phyloP scores from a whole-genome alignment of 192 early-diverging fungal genomes.

The Physocladia obscura region DNA sequence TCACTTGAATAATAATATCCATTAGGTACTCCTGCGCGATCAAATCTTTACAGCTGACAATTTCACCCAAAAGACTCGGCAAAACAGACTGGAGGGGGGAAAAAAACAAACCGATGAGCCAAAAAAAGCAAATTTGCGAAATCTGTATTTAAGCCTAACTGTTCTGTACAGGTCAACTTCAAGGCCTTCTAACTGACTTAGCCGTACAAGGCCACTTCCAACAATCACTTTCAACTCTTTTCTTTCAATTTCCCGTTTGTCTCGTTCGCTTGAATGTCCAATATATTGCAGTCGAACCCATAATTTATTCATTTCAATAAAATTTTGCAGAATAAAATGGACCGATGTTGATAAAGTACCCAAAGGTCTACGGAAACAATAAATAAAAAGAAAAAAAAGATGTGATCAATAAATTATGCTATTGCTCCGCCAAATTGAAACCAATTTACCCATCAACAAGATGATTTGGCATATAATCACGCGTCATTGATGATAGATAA shows the following conservation, averaged over 20 bases:
- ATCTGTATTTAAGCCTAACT: conserved; percentile 36
- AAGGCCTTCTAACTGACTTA: conserved; percentile 87
- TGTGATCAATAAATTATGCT: not conserved
- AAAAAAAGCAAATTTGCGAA: not conserved
- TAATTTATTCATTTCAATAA: conserved; percentile 99
- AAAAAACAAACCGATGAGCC: not conserved
- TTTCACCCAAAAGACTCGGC: conserved; percentile 91
- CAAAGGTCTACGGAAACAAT: conserved; percentile 53
- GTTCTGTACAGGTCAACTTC: conserved; percentile 78
- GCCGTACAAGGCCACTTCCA: conserved; percentile 91
- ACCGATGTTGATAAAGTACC: conserved; percentile 89
- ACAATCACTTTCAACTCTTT: conserved; percentile 91
- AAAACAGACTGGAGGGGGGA: conserved; percentile 61
- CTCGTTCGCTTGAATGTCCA: conserved; percentile 88
- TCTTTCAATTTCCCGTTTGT: conserved; percentile 92
- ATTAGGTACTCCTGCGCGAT: conserved; percentile 99
- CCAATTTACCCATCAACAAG: conserved; percentile 37
- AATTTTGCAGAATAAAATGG: conserved; percentile 93
- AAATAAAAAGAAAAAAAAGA: not conserved
- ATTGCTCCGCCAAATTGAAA: not conserved
- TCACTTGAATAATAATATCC: conserved; percentile 96
- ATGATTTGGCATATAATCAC: conserved; percentile 87
- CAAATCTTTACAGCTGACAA: conserved; percentile 94
- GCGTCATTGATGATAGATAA: conserved; percentile 90
- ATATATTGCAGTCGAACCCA: conserved; percentile 99